Evolutionary conservation across 345 rosid species (phyloP).

Genomic region (Euphorbia pulcherrima): DNA sequence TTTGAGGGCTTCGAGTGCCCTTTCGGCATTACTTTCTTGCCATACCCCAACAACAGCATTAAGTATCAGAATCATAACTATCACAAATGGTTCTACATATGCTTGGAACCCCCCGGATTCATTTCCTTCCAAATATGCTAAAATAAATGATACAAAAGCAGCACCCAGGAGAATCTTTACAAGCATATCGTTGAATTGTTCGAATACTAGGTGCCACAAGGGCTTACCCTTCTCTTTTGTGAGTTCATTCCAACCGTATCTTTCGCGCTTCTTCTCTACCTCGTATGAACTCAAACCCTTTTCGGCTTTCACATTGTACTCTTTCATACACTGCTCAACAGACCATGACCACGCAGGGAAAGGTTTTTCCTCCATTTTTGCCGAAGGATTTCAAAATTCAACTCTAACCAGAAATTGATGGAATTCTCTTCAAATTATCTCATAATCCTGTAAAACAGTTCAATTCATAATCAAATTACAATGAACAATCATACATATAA

Average conservation of each 20-base stretch:
- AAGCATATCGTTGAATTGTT: constrained; percentile 84
- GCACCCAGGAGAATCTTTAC: constrained; percentile 87
- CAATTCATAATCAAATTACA: not conserved
- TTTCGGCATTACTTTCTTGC: constrained; percentile 95
- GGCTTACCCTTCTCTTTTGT: constrained; percentile 83
- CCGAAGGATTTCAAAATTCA: constrained; percentile 20
- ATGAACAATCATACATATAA: not conserved
- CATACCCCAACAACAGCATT: constrained; percentile 91
- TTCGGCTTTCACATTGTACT: constrained; percentile 58
- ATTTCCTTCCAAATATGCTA: constrained; percentile 63
- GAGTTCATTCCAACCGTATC: constrained; percentile 79
- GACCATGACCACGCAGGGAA: constrained; percentile 77
- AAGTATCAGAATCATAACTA: constrained; percentile 62
- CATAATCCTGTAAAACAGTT: constrained; percentile 30
- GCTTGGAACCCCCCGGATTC: constrained; percentile 56
- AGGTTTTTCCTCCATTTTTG: constrained; percentile 58
- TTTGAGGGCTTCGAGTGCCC: constrained; percentile 88
- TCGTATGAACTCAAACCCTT: constrained; percentile 59
- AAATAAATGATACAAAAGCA: constrained; percentile 71
- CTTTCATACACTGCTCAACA: constrained; percentile 72
- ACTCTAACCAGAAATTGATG: constrained; percentile 13
- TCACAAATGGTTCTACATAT: constrained; percentile 86
- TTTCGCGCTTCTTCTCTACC: constrained; percentile 59
- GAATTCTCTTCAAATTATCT: constrained; percentile 7
- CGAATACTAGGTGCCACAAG: constrained; percentile 67